These are phyloP conservation scores for Cladosporium sphaerospermum DNA, from an alignment of 2,329 filamentous ascomycete genomes.

Conservation along the genomic window DNA sequence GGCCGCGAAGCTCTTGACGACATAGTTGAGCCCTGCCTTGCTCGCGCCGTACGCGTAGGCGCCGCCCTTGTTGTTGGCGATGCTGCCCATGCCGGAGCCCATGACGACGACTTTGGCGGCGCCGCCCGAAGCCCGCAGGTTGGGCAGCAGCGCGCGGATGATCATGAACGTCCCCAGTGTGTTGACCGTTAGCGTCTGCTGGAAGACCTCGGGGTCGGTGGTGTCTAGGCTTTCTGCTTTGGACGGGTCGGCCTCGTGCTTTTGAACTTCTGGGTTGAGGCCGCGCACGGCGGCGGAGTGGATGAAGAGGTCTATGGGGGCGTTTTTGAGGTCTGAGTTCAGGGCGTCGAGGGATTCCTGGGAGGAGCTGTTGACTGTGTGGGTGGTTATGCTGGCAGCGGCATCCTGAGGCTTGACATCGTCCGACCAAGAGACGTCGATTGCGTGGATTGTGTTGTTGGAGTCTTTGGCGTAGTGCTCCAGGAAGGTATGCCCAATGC, in stretches of 20 bases:
- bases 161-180: constrained; percentile 8
- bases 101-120: constrained; percentile 6
- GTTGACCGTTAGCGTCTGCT: constrained; percentile 5
- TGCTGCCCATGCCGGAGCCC: constrained; percentile 9
- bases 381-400: constrained; percentile 1
- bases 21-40: constrained; percentile 10
- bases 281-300: constrained; percentile 5
- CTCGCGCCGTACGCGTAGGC: constrained; percentile 10
- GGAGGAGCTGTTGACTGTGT: constrained; percentile 6
- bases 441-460: constrained; percentile 5
- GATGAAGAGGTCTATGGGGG: constrained; percentile 10
- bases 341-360: constrained; percentile 3
- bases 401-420: not conserved
- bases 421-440: constrained; percentile 5
- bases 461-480: constrained; percentile 10
- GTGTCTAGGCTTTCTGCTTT: constrained; percentile 9
- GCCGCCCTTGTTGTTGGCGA: constrained; percentile 8
- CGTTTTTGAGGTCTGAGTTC: not conserved
- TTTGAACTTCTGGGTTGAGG: constrained; percentile 5
- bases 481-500: constrained; percentile 9
- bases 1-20: constrained; percentile 6
- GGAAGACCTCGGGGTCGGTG: constrained; percentile 5
- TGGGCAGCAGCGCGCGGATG: constrained; percentile 8
- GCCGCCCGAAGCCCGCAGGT: not conserved
- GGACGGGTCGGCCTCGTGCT: not conserved